Evolutionary conservation across 352 stramenopile genomes (phyloP).

Genomic region (Phytopythium ostracodes): DNA sequence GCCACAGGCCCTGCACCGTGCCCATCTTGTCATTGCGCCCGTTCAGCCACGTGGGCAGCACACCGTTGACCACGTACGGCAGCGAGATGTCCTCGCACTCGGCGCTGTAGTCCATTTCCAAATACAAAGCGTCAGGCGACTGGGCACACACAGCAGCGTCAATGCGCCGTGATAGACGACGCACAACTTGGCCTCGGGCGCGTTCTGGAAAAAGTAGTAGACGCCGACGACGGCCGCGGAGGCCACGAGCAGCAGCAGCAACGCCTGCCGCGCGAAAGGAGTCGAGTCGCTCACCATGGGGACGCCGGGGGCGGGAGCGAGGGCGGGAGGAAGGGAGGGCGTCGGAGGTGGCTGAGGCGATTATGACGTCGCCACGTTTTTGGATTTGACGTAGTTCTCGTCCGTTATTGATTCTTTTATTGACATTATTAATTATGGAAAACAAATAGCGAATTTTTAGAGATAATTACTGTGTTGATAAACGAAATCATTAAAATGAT

Average conservation of each 20-base stretch:
- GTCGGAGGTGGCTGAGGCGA: neutral
- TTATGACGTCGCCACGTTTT: neutral
- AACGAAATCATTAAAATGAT: too few species aligned
- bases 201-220: constrained; percentile 69
- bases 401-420: too few species aligned
- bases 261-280: constrained; percentile 18
- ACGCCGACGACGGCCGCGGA: constrained; percentile 31
- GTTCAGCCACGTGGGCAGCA: constrained; percentile 76
- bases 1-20: constrained; percentile 73
- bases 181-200: constrained; percentile 65
- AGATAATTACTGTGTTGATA: too few species aligned
- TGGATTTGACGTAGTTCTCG: too few species aligned
- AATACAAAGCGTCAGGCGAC: neutral
- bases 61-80: constrained; percentile 69
- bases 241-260: constrained; percentile 42
- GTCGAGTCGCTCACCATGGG: constrained; percentile 2
- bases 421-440: too few species aligned
- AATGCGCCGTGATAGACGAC: too few species aligned
- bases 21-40: constrained; percentile 84
- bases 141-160: too few species aligned
- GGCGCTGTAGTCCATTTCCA: constrained; percentile 29
- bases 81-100: constrained; percentile 74
- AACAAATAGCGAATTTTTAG: too few species aligned
- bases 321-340: neutral
- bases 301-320: neutral